Conservation (phyloP, 1,284 basidiomycete species). For the Coniferiporia weirii region DNA sequence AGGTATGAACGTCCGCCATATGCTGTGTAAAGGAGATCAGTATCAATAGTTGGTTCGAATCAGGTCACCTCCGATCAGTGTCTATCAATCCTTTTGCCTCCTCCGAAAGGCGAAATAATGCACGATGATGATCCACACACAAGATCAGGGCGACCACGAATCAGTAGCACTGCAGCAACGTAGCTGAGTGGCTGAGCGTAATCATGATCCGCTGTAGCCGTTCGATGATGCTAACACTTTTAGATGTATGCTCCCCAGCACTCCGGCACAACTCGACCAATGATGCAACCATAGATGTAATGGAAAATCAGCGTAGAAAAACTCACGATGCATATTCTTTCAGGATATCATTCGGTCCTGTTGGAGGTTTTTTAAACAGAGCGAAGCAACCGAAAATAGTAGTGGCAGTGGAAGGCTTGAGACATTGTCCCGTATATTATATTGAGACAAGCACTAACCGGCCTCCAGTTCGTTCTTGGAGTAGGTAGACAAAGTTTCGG, state of each 20-base stretch:
- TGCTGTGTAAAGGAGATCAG: conserved; percentile 37
- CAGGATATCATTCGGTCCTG: conserved; percentile 79
- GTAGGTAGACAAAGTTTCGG: background rate
- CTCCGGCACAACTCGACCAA: background rate
- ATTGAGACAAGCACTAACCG: conserved; percentile 34
- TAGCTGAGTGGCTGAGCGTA: no score
- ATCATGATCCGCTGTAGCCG: no score
- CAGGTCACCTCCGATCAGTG: no score
- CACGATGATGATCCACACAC: no score
- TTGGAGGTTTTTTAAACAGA: background rate
- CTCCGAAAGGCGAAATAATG: no score
- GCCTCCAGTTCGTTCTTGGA: conserved; percentile 61
- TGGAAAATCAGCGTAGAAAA: conserved; percentile 8
- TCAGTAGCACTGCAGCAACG: no score
- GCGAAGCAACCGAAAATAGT: background rate
- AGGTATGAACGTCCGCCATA: conserved; percentile 84
- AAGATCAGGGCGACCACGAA: no score
- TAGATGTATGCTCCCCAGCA: no score
- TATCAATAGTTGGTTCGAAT: no score
- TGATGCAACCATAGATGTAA: conserved; percentile 1
- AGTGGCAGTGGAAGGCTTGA: conserved; percentile 4
- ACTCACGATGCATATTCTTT: conserved; percentile 67
- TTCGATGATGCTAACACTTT: no score
- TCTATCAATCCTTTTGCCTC: no score
- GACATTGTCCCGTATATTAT: background rate